Evolutionary conservation across 1,284 basidiomycete species (phyloP), one percentile per base, ranked within the genome.

Genomic region (Mycosarcoma mackinlayi): DNA sequence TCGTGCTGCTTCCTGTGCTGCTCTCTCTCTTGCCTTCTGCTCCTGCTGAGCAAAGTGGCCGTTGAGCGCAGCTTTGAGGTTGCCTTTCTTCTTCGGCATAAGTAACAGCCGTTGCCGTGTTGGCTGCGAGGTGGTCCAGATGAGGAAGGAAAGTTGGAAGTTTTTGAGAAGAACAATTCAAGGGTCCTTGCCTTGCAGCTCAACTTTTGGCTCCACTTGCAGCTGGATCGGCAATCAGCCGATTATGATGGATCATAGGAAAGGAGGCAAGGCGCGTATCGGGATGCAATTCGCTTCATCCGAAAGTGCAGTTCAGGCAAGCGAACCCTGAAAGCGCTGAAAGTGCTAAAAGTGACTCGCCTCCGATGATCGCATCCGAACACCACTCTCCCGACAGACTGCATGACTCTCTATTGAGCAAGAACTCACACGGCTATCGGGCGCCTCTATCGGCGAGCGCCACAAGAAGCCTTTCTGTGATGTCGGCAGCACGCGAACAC

Each of bases 31-130:
- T 0, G 41, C 62, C 16, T 54, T 56, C 21, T 64, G 52, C 14
- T 72, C 57, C 30, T 77, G 68, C 24, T 59, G 53, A 0, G 58
- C 62, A 42, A 68, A 51, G 23, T 76, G 76, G 31, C 66, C 56
- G 24, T 64, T 45, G 3, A 78, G 31, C 1, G 72, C 75, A 10
- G 63, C 62, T 45, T 67, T 67, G 27, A 78, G 67, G 31, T 66
- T 71, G 24, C 63, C 63, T 28, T 76, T 76, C 57, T 70, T 76
- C 61, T 76, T 77, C 11, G 67, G 71, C 73, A 76, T 77, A 14
- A 10, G 44, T 21, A 10, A 28, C 19, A 14, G 39, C 6, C 23
- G 25, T 13, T 23, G 37, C 6, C 8, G 28, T 39, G 40, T 21
- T 16, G 31, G 18, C 35, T 19, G 46, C 13, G 4, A 23, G 9